Conservation (phyloP, 2,329 filamentous ascomycete genomes). For the Diaporthe citriasiana region DNA sequence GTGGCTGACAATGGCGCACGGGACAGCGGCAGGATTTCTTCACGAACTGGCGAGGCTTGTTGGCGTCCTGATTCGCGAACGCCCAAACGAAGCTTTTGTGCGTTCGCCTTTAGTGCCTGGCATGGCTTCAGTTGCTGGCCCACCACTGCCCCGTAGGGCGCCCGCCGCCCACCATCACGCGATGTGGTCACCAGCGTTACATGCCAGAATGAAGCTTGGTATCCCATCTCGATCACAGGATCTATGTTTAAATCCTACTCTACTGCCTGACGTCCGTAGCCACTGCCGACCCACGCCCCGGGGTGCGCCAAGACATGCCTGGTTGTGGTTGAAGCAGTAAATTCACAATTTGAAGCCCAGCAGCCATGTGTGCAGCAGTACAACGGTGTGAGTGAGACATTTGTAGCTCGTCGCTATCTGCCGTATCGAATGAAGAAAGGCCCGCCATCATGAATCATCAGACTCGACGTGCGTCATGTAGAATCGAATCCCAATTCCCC, state of each 20-base stretch:
- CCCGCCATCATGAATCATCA: conserved; percentile 29
- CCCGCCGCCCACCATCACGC: background rate
- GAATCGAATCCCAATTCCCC: background rate
- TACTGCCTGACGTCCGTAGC: background rate
- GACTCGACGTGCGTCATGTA: background rate
- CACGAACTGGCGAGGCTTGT: background rate
- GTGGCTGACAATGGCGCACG: conserved; percentile 10
- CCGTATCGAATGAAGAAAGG: background rate
- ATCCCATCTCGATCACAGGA: background rate
- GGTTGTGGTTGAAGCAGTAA: background rate
- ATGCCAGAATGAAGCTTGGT: conserved; percentile 24
- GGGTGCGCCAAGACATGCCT: background rate
- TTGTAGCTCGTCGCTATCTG: background rate
- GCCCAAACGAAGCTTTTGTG: background rate
- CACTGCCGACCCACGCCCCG: background rate
- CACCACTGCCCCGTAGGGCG: conserved; percentile 17
- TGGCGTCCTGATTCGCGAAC: conserved; percentile 19
- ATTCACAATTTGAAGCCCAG: background rate
- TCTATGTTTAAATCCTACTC: conserved; percentile 29
- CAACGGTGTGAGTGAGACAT: background rate
- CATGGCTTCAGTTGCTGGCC: background rate
- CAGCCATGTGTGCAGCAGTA: background rate
- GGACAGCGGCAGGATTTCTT: conserved; percentile 4
- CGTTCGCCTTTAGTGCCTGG: background rate
- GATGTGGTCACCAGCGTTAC: background rate